Conservation (phyloP, 140 eudicot species). For the Flaveria floridana region DNA sequence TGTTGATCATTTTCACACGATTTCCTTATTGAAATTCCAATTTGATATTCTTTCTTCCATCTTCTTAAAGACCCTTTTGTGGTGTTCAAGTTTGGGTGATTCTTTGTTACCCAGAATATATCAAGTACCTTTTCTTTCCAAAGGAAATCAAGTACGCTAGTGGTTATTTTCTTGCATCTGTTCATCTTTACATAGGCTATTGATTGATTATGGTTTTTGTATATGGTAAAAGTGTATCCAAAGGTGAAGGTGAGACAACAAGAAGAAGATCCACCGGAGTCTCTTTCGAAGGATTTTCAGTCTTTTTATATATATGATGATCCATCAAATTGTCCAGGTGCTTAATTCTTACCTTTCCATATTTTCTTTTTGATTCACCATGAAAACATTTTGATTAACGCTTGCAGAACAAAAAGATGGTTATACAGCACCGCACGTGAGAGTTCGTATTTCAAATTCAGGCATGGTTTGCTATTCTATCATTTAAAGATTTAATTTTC, state of each 20-base stretch:
- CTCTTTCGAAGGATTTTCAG: constrained; percentile 39
- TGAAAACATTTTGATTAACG: neutral
- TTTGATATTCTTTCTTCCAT: neutral
- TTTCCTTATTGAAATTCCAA: constrained; percentile 15
- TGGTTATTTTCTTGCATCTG: neutral
- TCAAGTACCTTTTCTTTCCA: neutral
- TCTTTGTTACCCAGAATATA: neutral
- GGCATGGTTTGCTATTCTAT: constrained; percentile 19
- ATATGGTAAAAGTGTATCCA: constrained; percentile 54
- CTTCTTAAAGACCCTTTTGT: neutral
- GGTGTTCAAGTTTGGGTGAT: constrained; percentile 5
- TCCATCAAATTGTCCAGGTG: constrained; percentile 32
- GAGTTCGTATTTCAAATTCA: constrained; percentile 44
- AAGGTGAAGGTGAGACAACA: constrained; percentile 59
- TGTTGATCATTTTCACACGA: constrained; percentile 23
- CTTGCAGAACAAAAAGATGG: constrained; percentile 30
- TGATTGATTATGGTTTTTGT: constrained; percentile 14
- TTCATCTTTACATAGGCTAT: constrained; percentile 15
- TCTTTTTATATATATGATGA: constrained; percentile 26
- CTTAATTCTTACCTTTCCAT: neutral
- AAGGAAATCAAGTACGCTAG: constrained; percentile 15
- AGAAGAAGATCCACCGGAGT: constrained; percentile 41
- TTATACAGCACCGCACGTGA: constrained; percentile 38
- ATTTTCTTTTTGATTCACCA: neutral
- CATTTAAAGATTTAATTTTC: constrained; percentile 34